Evolutionary conservation across 2,329 filamentous ascomycete species (phyloP).

Genomic region (Fusarium tupiense): DNA sequence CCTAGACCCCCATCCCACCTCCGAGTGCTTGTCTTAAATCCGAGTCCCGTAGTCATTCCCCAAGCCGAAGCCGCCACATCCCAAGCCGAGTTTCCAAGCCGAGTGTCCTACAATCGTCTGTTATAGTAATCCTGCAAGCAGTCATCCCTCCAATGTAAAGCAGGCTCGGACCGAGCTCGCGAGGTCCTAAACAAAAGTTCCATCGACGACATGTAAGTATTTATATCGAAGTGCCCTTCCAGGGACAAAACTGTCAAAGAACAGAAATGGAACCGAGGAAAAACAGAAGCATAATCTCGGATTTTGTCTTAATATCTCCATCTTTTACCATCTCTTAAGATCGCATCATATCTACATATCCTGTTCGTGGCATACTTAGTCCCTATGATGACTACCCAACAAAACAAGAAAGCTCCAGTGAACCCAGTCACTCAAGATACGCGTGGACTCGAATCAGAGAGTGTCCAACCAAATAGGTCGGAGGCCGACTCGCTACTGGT

Average conservation of each 20-base stretch:
- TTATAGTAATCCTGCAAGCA: fast-evolving
- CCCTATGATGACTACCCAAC: fast-evolving
- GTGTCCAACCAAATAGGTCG: not conserved
- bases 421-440: not conserved
- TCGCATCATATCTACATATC: not conserved
- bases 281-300: not conserved
- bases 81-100: not conserved
- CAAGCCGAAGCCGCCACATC: not conserved
- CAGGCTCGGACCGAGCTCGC: not conserved
- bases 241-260: not conserved
- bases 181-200: not conserved
- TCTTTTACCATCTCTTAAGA: not conserved
- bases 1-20: not conserved
- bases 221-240: not conserved
- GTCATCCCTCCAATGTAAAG: not conserved
- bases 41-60: not conserved
- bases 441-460: not conserved
- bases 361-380: not conserved
- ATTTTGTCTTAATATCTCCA: fast-evolving
- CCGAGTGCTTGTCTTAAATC: not conserved
- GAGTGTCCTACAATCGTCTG: not conserved
- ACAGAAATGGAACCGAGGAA: fast-evolving
- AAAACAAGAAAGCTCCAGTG: not conserved
- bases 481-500: not conserved
- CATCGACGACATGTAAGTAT: not conserved